Evolutionary conservation across 768 basidiomycete species (phyloP).

Genomic region (Xerocomellus intermedius): DNA sequence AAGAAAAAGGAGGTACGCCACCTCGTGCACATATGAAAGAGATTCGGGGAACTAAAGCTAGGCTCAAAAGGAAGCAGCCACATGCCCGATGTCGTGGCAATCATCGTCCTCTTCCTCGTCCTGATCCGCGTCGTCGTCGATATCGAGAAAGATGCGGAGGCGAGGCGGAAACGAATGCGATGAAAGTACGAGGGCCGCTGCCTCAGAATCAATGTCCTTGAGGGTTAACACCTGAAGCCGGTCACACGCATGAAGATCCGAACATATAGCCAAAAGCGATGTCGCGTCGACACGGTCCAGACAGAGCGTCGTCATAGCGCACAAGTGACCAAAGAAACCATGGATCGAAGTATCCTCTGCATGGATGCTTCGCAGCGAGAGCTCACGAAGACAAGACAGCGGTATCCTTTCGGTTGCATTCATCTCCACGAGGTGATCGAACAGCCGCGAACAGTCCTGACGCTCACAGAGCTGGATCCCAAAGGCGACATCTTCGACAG

Average conservation of each 20-base stretch:
- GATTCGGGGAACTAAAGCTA: neutral
- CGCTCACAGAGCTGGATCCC: conserved; percentile 34
- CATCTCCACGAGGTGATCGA: conserved; percentile 33
- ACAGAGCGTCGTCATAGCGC: conserved; percentile 3
- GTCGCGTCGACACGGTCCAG: conserved; percentile 7
- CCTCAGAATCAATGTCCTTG: conserved; percentile 6
- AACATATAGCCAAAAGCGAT: conserved; percentile 4
- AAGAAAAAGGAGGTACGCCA: neutral
- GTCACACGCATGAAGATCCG: neutral
- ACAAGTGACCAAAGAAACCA: conserved; percentile 3
- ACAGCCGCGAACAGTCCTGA: conserved; percentile 37
- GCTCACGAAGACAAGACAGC: conserved; percentile 4
- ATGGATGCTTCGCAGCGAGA: conserved; percentile 13
- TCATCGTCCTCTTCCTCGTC: neutral
- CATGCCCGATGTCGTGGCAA: neutral
- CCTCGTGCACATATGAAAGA: neutral
- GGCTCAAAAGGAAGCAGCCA: neutral
- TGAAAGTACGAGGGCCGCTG: conserved; percentile 1
- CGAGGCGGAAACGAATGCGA: conserved; percentile 1
- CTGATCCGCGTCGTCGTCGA: conserved; percentile 2
- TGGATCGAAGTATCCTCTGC: conserved; percentile 1
- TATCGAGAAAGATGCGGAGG: conserved; percentile 18
- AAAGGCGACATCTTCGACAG: conserved; percentile 47
- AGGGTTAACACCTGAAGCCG: conserved; percentile 12
- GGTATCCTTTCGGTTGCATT: neutral